Base-by-base conservation (phyloP, 176 grass and related monocot species). In the Hsuehochloa calcarea region DNA sequence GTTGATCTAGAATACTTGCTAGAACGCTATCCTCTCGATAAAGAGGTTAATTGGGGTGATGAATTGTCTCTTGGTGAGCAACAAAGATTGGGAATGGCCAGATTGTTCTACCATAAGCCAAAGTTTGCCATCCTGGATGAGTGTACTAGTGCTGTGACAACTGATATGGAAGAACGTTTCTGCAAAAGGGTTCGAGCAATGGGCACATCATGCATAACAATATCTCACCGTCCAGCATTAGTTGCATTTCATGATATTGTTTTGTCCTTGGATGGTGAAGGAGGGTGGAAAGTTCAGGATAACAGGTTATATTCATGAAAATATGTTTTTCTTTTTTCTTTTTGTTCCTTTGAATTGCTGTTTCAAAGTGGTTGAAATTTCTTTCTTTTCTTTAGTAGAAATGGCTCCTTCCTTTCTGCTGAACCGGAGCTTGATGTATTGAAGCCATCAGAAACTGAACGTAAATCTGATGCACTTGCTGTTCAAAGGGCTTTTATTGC, bases 91-190 rank as follows among this genome's bases (percentile, higher is more conserved):
- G 96, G 96, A 82, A 98, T 98, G 96, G 96, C 96, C 68, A 89
- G 96, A 75, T 85, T 98, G 72, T 98, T 98, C 86, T 95, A 98
- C 70, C 96, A 98, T 85, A 95, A 90, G 77, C 96, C 96, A 35
- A 98, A 92, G 82, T 98, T 98, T 87, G 96, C 96, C 65, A 98
- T 98, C 92, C 81, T 98, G 76, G 96, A 98, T 86, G 96, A 98
- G 79, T 98, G 96, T 79, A 98, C 96, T 62, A 98, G 96, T 84
- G 96, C 96, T 50, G 96, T 98, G 49, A 98, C 96, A 85, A 98
- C 90, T 46, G 91, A 98, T 85, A 98, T 98, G 96, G 96, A 98
- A 84, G 93, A 98, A 70, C 96, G 96, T 13, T 98, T 98, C 83
- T 98, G 96, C 85, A 85, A 80, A 54, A 88, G 89, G 73, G 96